These are phyloP conservation scores for Trifolium repens DNA, from an alignment of 306 rosid species.

Conservation along the genomic window DNA sequence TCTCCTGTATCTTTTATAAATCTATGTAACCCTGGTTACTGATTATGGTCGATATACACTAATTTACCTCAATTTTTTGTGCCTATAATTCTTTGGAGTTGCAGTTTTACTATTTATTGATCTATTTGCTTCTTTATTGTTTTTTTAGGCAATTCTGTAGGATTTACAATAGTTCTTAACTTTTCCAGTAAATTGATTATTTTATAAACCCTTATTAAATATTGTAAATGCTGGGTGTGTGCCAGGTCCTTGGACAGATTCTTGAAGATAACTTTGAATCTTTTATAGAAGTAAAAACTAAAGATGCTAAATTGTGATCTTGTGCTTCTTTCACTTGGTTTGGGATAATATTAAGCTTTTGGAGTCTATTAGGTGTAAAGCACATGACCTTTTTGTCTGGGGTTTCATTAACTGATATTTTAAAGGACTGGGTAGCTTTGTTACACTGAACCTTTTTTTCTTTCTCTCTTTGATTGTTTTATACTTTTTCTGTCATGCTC, in stretches of 20 bases:
- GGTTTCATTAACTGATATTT: background rate
- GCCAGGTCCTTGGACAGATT: conserved; percentile 1
- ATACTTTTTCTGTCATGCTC: background rate
- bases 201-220: background rate
- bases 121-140: background rate
- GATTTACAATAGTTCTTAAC: background rate
- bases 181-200: background rate
- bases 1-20: background rate
- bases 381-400: background rate
- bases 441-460: background rate
- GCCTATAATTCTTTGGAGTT: conserved; percentile 4
- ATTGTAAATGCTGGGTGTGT: background rate
- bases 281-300: background rate
- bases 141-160: background rate
- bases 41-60: conserved; percentile 17
- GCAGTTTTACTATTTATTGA: background rate
- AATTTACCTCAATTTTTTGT: background rate
- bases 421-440: background rate
- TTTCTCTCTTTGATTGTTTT: background rate
- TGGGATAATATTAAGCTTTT: background rate
- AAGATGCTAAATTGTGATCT: background rate
- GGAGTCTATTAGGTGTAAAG: conserved; percentile 13
- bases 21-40: background rate
- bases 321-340: background rate
- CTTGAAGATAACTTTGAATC: background rate